Evolutionary conservation across 495 filamentous ascomycete species (phyloP).

Genomic region (Penicillium pulvis): DNA sequence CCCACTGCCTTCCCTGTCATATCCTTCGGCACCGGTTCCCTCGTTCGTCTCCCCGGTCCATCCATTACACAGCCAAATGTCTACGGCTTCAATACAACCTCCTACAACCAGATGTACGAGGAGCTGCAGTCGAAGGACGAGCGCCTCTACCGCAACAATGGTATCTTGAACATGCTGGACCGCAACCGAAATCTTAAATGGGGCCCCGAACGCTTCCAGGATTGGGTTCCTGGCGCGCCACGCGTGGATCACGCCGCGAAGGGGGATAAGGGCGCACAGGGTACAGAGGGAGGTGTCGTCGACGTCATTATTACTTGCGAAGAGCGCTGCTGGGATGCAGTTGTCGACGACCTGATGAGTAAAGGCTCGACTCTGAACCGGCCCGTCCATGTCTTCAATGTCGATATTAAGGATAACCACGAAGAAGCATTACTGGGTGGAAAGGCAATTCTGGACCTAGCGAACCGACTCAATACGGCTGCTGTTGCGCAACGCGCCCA

Average conservation of each 20-base stretch:
- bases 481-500: conserved; percentile 75
- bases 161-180: conserved; percentile 91
- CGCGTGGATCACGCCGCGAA: conserved; percentile 60
- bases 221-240: conserved; percentile 89
- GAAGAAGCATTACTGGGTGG: conserved; percentile 93
- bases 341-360: conserved; percentile 88
- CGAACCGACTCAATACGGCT: conserved; percentile 79
- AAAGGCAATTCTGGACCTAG: conserved; percentile 88
- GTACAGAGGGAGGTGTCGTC: conserved; percentile 86
- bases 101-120: conserved; percentile 87
- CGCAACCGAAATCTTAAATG: conserved; percentile 90
- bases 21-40: conserved; percentile 94
- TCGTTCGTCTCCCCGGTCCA: conserved; percentile 92
- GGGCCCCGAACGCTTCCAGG: conserved; percentile 96
- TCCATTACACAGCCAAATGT: conserved; percentile 92
- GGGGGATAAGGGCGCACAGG: conserved; percentile 69
- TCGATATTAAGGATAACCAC: conserved; percentile 98
- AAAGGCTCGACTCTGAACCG: conserved; percentile 82
- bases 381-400: conserved; percentile 95
- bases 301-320: conserved; percentile 98
- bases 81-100: conserved; percentile 93
- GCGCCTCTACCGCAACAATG: conserved; percentile 86
- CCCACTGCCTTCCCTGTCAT: conserved; percentile 80
- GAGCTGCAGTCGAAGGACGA: conserved; percentile 85
- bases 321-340: conserved; percentile 97